Evolutionary conservation across 108 stramenopile species (phyloP).

Genomic region (Parietichytrium sp.): DNA sequence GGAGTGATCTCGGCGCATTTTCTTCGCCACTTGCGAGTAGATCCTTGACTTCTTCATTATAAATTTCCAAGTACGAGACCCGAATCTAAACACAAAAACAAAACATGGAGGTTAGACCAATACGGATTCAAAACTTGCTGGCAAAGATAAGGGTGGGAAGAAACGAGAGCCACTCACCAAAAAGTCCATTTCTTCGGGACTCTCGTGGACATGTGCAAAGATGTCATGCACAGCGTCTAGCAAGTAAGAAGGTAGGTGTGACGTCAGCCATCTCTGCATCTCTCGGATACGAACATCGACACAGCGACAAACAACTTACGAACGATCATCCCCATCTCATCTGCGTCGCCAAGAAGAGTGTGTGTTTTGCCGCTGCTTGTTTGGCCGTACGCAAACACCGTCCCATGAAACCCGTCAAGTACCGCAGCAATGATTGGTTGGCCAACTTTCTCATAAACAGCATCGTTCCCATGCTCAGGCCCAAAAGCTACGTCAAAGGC

Average conservation of each 20-base stretch:
- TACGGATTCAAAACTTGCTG: too few relatives aligned
- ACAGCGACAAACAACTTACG: too few relatives aligned
- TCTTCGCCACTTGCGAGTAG: constrained; percentile 49
- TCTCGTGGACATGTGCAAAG: constrained; percentile 54
- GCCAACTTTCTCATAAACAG: constrained; percentile 43
- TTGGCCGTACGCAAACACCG: constrained; percentile 51
- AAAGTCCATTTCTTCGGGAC: constrained; percentile 51
- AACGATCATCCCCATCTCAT: not conserved
- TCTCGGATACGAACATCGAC: too few relatives aligned
- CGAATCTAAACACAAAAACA: constrained; percentile 59
- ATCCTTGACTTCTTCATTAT: constrained; percentile 70
- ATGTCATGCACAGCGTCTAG: constrained; percentile 56
- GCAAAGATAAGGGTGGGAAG: too few relatives aligned
- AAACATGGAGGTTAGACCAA: not conserved
- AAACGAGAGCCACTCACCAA: too few relatives aligned
- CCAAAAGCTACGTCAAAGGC: constrained; percentile 43
- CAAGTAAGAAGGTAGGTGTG: too few relatives aligned
- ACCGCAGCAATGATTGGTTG: constrained; percentile 26
- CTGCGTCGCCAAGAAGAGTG: constrained; percentile 22
- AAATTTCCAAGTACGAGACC: constrained; percentile 68
- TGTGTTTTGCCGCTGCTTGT: constrained; percentile 48
- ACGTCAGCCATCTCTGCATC: too few relatives aligned
- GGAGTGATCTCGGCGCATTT: constrained; percentile 10
- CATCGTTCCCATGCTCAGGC: not conserved
- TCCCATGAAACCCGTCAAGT: constrained; percentile 47